Evolutionary conservation across 768 basidiomycete species (phyloP).

Genomic region (Tylopilus sp.): DNA sequence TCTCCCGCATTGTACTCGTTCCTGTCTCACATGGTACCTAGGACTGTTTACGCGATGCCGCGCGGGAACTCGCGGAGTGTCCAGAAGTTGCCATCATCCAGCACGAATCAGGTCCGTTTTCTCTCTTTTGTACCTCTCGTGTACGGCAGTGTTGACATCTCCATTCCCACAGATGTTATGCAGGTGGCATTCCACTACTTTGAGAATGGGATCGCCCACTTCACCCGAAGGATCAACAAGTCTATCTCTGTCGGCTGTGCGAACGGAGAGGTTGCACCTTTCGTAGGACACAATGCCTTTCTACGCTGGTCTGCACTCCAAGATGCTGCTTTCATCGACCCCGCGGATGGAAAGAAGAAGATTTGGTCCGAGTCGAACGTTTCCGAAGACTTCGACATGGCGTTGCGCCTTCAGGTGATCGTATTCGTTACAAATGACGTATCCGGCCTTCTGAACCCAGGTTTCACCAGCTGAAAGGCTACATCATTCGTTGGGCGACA

Average conservation of each 20-base stretch:
- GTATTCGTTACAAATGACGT: background rate
- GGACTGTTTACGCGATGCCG: conserved; percentile 91
- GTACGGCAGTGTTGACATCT: conserved; percentile 24
- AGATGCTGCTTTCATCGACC: conserved; percentile 74
- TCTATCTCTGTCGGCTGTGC: conserved; percentile 76
- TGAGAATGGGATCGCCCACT: conserved; percentile 90
- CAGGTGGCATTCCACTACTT: conserved; percentile 88
- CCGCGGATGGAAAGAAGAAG: conserved; percentile 54
- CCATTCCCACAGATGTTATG: conserved; percentile 64
- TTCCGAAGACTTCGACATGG: conserved; percentile 73
- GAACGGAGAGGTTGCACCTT: conserved; percentile 74
- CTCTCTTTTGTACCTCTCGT: background rate
- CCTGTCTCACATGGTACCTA: conserved; percentile 20
- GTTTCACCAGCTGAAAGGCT: conserved; percentile 30
- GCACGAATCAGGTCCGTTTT: conserved; percentile 66
- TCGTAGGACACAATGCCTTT: conserved; percentile 88
- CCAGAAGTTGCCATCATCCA: conserved; percentile 91
- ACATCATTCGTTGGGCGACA: conserved; percentile 59
- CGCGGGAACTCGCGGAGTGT: conserved; percentile 75
- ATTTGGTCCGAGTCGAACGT: conserved; percentile 68
- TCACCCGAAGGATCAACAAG: conserved; percentile 87
- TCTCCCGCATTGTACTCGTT: background rate
- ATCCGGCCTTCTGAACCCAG: conserved; percentile 58
- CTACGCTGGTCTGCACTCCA: conserved; percentile 89
- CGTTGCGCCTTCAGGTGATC: conserved; percentile 47